These are phyloP conservation scores for Porodaedalea pini DNA, from an alignment of 1,284 basidiomycete genomes.

Conservation along the genomic window DNA sequence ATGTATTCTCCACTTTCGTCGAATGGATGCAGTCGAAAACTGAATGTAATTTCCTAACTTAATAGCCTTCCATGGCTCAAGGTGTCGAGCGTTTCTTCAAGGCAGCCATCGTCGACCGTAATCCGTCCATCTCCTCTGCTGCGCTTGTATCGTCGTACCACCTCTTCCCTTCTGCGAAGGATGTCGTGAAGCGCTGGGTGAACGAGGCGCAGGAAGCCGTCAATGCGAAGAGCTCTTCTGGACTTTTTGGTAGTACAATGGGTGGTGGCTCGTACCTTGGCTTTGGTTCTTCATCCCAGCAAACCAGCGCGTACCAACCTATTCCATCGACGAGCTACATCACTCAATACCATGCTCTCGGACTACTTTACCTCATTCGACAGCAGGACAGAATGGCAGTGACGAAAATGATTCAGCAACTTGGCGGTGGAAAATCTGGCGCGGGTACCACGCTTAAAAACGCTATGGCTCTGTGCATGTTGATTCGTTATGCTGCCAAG, in stretches of 20 bases:
- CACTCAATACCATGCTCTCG: conserved; percentile 96
- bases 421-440: conserved; percentile 85
- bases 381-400: conserved; percentile 99
- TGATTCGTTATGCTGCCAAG: conserved; percentile 96
- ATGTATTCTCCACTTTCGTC: conserved; percentile 36
- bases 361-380: conserved; percentile 90
- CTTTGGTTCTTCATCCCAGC: conserved; percentile 55
- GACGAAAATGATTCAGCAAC: conserved; percentile 98
- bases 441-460: conserved; percentile 85
- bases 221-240: conserved; percentile 78
- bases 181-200: conserved; percentile 97
- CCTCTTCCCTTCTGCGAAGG: conserved; percentile 88
- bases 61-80: conserved; percentile 93
- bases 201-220: conserved; percentile 98
- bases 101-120: conserved; percentile 97
- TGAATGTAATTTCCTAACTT: neutral
- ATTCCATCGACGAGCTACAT: conserved; percentile 87
- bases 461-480: conserved; percentile 98
- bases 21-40: conserved; percentile 16
- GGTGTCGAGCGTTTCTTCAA: conserved; percentile 99
- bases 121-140: conserved; percentile 92
- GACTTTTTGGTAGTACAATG: conserved; percentile 55
- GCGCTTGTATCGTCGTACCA: conserved; percentile 98
- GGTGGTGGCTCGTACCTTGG: conserved; percentile 62
- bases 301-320: conserved; percentile 65